Evolutionary conservation across 441 rosid genomes (phyloP), one percentile per base, ranked within the genome.

Genomic region (Theobroma grandiflorum): DNA sequence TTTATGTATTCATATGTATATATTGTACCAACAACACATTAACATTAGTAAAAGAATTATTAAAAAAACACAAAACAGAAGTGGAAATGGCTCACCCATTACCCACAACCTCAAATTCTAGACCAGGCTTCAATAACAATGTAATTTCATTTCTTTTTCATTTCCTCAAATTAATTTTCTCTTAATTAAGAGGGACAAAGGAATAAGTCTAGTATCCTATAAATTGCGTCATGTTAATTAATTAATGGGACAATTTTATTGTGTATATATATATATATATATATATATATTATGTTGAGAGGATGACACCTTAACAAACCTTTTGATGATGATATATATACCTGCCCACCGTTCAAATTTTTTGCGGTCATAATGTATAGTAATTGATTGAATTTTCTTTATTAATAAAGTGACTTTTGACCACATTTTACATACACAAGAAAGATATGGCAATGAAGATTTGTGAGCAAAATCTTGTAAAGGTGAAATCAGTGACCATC

Each of bases 321-420:
- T 20, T 20, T 20, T 26, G 2, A 59, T 31, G 4, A 0, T 12
- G 4, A 2, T 12, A 57, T 14, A 2, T 38, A 33, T 5, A 72
- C 22, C 45, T 52, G 18, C 61, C 45, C 14, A 72, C 33, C 61
- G 75, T 47, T 61, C 42, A 72, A 16, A 26, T 26, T 26, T 4
- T 67, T 69, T 31, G 57, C 38, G 6, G 57, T 26, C 11, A 12
- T 15, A 47, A 69, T 22, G 5, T 69, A 3, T 45, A 69, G 14
- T 6, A 22, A 6, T 6, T 3, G 6, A 42, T 43, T 31, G 66
- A 20, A 57, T 74, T 74, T 42, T 74, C 65, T 40, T 26, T 26
- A 2, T 22, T 22, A 58, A 74, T 40, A 74, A 74, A 59, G 78
- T 59, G 11, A 47, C 55, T 74, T 74, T 74, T 74, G 55, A 71